phyloP scores from a whole-genome alignment of 345 rosid genomes.

The Laguncularia racemosa region DNA sequence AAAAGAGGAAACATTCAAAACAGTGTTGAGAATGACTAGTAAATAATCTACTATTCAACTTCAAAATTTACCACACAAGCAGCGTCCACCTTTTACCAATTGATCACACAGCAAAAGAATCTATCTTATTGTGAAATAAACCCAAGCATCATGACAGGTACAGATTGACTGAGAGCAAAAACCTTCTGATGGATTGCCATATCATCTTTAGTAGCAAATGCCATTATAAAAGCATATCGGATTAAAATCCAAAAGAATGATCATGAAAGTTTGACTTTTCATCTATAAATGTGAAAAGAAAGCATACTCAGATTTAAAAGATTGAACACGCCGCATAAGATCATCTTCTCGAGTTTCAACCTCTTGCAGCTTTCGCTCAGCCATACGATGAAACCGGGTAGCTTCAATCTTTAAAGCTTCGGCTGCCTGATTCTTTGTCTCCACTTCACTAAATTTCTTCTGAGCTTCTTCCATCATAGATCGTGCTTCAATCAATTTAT shows the following conservation, averaged over 20 bases:
- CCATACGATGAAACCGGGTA: conserved; percentile 49
- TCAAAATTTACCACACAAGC: too few species aligned
- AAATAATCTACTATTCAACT: too few species aligned
- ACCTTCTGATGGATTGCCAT: too few species aligned
- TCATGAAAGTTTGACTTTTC: not conserved
- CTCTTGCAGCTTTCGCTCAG: conserved; percentile 87
- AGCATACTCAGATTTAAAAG: conserved; percentile 75
- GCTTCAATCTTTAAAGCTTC: conserved; percentile 75
- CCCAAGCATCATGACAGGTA: too few species aligned
- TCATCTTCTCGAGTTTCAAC: conserved; percentile 84
- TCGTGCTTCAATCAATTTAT: conserved; percentile 58
- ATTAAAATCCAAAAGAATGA: not conserved
- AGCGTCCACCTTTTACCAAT: too few species aligned
- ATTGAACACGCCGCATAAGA: conserved; percentile 42
- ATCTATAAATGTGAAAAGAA: conserved; percentile 9
- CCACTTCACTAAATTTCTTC: conserved; percentile 57
- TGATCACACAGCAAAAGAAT: too few species aligned
- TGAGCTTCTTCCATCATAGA: conserved; percentile 61
- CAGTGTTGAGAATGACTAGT: too few species aligned
- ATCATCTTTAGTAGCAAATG: too few species aligned
- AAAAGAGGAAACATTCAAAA: too few species aligned
- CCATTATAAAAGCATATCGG: too few species aligned
- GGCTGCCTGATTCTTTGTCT: conserved; percentile 54
- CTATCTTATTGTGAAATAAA: too few species aligned
- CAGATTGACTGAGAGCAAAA: too few species aligned